Base-by-base conservation (phyloP, 2,329 filamentous ascomycete species). In the Hymenoscyphus scutula region DNA sequence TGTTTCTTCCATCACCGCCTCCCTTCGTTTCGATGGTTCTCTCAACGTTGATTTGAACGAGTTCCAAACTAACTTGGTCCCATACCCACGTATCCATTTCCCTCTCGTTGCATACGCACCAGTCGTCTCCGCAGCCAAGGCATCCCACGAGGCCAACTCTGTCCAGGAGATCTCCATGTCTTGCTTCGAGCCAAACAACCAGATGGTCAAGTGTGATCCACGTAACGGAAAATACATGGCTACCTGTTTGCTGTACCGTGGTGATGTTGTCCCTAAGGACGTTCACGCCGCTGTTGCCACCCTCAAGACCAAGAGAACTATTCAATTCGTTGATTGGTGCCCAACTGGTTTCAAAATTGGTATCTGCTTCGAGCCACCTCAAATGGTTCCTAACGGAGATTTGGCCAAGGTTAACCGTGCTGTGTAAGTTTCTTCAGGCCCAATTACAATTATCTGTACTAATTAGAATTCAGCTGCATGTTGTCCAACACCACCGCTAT, bases 181-280 rank as follows among this genome's bases (percentile, higher is more conserved):
- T 70, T 98, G 94, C 89, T 99, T 99, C 83, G 94, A 99, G 87
- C 92, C 94, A 73, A 91, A 97, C 88, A 97, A 97, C 88, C 94
- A 99, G 89, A 99, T 99, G 94, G 94, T 99, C 78, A 97, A 97
- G 86, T 99, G 94, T 77, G 95, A 99, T 78, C 94, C 94, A 72
- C 92, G 93, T 76, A 93, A 96, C 79, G 94, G 94, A 81, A 99
- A 99, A 86, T 99, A 99, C 87, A 99, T 99, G 94, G 94, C 94
- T 69, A 97, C 93, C 74, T 97, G 93, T 80, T 81, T 99, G 81
- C 83, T 99, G 78, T 99, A 99, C 87, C 94, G 94, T 77, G 95
- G 94, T 79, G 95, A 98, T 75, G 94, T 99, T 73, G 95, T 98
- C 67, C 91, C 94, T 80, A 96, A 96, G 82, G 94, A 98, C 75